Base-by-base conservation (phyloP, 2,329 filamentous ascomycete genomes). In the Scolecobasidium constrictum region DNA sequence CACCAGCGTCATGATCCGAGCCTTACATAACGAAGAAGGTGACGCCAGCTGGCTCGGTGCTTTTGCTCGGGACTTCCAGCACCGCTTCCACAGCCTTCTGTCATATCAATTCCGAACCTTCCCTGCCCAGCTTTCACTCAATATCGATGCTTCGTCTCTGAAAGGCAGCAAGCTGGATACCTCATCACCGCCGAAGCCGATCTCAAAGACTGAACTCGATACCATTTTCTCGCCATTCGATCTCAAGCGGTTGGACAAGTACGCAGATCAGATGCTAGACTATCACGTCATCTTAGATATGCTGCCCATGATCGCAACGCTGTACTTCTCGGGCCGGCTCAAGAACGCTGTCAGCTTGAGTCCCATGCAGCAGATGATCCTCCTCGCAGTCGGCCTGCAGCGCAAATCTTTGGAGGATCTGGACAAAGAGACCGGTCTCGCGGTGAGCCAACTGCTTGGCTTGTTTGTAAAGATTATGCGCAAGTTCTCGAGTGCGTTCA, bases 381-480 rank as follows among this genome's bases (percentile, higher is more conserved):
- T 98, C 13, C 73, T 96, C n/a, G 87, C 85, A 4, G 78, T 94
- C 38, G 92, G 93, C 16, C 67, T 96, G 46, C 93, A 98, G 63
- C 78, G 84, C 51, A 96, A 96, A 67, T 81, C 83, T 31, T 69
- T 98, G 20, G 85, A 92, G 12, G 74, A 76, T 11, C 66, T 95
- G 6, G 82, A 88, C 48, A 78, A 81, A 48, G 92, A 98, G 56
- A 64, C 94, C 3, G 73, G 72, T 5, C 65, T 95, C 4, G 73
- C 77, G 2, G 81, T 79, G 9, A 16, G 9, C 35, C 92, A 96
- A 65, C 68, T 95, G 3, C 71, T 98, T 48, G 88, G 90, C 47
- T 94, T 96, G 83, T 96, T 98, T 62, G 86, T 94, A 60, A 98
- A 98, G 70, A 83, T 94, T 47, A 73, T 95, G 46, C 78, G 87